Evolutionary conservation across 2,329 filamentous ascomycete species (phyloP), one percentile per base, ranked within the genome.

Genomic region (Pestalotiopsis sp.): DNA sequence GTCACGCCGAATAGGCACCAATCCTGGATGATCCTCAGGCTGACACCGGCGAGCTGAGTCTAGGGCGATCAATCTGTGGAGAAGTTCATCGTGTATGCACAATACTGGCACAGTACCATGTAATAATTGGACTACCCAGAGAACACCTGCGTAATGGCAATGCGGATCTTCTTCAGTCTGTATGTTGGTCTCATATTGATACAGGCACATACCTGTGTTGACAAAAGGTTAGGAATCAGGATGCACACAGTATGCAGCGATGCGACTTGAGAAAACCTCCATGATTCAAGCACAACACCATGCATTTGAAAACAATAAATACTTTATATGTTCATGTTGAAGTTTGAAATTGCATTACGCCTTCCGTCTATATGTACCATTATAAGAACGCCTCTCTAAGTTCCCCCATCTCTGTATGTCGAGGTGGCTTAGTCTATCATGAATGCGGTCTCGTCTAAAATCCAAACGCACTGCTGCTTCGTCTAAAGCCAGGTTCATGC

Each of bases 311-410:
- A 36, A 36, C 9, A 23, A 20, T 36, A 25, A 31, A 2, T 5
- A 27, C 27, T 14, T n/a, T n/a, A 6, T 4, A 7, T 36, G 31
- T 36, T 36, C 31, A 2, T 36, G 6, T n/a, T 52, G 45, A 52
- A n/a, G 2, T 9, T 52, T n/a, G 17, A 41, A 23, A 64, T 64
- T 25, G 61, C 38, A 45, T 45, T 64, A 39, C 61, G 41, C 61
- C 61, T 49, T 17, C 38, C 61, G 38, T 64, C 59, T 45, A 64
- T 45, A 31, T 23, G 9, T 64, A 38, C n/a, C n/a, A 49, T 64
- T 27, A 64, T 49, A 63, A 9, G 41, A 66, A 66, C 56, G 64
- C 64, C 64, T 66, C 64, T 66, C 56, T 66, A 41, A 25, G 13
- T 13, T 62, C 13, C 23, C 64, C 52, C 57, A 45, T 61, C 27